Conservation (phyloP, 2,329 filamentous ascomycete species). For the Xylariaceae sp. region DNA sequence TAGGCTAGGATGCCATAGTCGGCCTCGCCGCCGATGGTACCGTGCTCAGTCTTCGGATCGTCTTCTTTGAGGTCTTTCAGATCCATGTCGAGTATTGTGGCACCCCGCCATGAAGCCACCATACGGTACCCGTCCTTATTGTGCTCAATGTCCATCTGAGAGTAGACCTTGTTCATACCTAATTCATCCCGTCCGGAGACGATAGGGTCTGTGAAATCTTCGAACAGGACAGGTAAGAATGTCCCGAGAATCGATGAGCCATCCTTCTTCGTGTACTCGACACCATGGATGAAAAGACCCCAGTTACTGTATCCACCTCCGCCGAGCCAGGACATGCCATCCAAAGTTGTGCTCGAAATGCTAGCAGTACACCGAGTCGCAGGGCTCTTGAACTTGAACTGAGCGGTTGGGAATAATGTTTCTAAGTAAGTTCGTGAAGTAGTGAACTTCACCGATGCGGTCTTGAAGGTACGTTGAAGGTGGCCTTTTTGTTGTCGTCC, state of each 20-base stretch:
- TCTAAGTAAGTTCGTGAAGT: conserved; percentile 45
- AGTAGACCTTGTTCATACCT: conserved; percentile 57
- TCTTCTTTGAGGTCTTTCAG: conserved; percentile 30
- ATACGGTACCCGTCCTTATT: conserved; percentile 30
- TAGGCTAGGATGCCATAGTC: conserved; percentile 51
- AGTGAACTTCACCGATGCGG: conserved; percentile 45
- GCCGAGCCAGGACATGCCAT: conserved; percentile 56
- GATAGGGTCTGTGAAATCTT: conserved; percentile 56
- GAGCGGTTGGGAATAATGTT: conserved; percentile 39
- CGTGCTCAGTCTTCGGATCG: conserved; percentile 19
- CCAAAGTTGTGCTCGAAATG: conserved; percentile 37
- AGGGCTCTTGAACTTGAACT: conserved; percentile 37
- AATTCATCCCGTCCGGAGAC: conserved; percentile 56
- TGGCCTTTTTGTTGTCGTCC: conserved; percentile 16
- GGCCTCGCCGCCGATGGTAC: conserved; percentile 10
- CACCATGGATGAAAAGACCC: conserved; percentile 59
- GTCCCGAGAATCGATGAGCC: conserved; percentile 45
- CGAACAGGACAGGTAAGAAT: conserved; percentile 55
- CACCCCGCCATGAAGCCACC: conserved; percentile 37
- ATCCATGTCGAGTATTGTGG: conserved; percentile 34
- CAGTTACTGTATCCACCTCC: conserved; percentile 54
- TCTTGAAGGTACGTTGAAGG: conserved; percentile 34
- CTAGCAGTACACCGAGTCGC: conserved; percentile 41
- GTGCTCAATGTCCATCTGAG: conserved; percentile 41
- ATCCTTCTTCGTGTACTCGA: conserved; percentile 49